A percentile compares a stretch with the other conserved stretches of the same genome.
Conservation (phyloP, 2,329 filamentous ascomycete genomes). For the Proliferodiscus dingleyae region DNA sequence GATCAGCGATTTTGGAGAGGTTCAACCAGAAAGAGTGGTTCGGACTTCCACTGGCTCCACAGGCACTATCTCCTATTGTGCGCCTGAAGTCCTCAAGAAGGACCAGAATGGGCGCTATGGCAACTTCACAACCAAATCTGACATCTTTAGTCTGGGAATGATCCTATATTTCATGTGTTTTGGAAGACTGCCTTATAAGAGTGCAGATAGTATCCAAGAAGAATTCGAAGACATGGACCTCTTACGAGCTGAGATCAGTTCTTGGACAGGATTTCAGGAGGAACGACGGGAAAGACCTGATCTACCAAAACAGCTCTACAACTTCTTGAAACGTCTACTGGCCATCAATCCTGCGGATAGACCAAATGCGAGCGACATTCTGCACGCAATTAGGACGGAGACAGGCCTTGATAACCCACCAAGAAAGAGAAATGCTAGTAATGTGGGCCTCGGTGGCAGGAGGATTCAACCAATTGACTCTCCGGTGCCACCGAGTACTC, state of each 20-base stretch:
- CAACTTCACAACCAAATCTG: conserved; percentile 95
- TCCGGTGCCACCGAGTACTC: conserved; percentile 25
- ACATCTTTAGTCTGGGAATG: conserved; percentile 98
- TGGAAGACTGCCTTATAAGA: conserved; percentile 76
- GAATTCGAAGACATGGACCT: conserved; percentile 87
- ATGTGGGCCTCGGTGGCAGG: conserved; percentile 21
- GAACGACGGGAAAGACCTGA: conserved; percentile 71
- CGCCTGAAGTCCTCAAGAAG: conserved; percentile 80
- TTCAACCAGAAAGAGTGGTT: conserved; percentile 75
- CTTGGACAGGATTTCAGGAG: conserved; percentile 83
- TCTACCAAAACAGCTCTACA: conserved; percentile 80
- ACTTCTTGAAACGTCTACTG: conserved; percentile 74
- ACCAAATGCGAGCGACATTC: conserved; percentile 80
- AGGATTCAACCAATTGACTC: conserved; percentile 31
- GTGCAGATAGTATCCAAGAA: conserved; percentile 80
- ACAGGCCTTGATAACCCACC: conserved; percentile 29
- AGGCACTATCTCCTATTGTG: conserved; percentile 95
- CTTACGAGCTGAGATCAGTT: conserved; percentile 77
- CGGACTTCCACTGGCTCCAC: conserved; percentile 91
- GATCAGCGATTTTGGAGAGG: conserved; percentile 97
- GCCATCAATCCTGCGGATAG: conserved; percentile 71
- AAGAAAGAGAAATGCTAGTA: conserved; percentile 23
- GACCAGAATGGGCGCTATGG: conserved; percentile 68
- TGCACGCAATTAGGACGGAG: conserved; percentile 39
- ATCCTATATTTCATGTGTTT: conserved; percentile 99